Percentiles rank a stretch among this genome's conserved stretches.
Conservation (phyloP, 2,329 filamentous ascomycete genomes). For the Pseudogymnoascus sp. region DNA sequence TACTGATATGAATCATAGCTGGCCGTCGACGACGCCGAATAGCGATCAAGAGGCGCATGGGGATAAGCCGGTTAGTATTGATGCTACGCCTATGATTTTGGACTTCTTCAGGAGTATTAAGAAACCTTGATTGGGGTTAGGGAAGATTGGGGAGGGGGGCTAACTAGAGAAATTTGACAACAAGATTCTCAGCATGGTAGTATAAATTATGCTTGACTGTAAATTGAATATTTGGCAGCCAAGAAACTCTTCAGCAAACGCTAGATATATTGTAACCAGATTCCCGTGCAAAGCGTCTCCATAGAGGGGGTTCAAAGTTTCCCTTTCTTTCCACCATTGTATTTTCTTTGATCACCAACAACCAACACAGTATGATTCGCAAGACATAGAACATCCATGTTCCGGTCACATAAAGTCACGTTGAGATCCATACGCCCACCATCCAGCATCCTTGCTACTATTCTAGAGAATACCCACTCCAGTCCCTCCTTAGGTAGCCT, state of each 20-base stretch:
- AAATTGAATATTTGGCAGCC: too few relatives aligned
- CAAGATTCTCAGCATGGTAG: too few relatives aligned
- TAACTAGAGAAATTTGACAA: too few relatives aligned
- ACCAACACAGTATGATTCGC: neutral
- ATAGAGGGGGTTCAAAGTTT: neutral
- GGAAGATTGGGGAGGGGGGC: too few relatives aligned
- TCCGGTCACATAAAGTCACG: neutral
- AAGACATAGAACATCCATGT: neutral
- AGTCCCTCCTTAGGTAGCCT: neutral
- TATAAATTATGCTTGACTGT: too few relatives aligned
- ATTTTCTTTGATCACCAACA: neutral
- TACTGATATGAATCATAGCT: slow-evolving; percentile 31
- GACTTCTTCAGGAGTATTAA: slow-evolving; percentile 32
- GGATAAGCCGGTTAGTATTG: slow-evolving; percentile 28
- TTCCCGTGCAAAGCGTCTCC: neutral
- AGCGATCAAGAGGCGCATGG: slow-evolving; percentile 28
- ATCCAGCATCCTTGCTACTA: neutral
- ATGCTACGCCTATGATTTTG: slow-evolving; percentile 35
- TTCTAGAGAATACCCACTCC: neutral
- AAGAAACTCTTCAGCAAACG: too few relatives aligned
- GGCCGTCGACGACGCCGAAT: slow-evolving; percentile 33
- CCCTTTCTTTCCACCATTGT: neutral
- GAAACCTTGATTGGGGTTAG: neutral
- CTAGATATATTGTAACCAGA: too few relatives aligned
- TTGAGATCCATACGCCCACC: neutral